Evolutionary conservation across 2,329 filamentous ascomycete genomes (phyloP).

Genomic region (Clarireedia monteithiana): DNA sequence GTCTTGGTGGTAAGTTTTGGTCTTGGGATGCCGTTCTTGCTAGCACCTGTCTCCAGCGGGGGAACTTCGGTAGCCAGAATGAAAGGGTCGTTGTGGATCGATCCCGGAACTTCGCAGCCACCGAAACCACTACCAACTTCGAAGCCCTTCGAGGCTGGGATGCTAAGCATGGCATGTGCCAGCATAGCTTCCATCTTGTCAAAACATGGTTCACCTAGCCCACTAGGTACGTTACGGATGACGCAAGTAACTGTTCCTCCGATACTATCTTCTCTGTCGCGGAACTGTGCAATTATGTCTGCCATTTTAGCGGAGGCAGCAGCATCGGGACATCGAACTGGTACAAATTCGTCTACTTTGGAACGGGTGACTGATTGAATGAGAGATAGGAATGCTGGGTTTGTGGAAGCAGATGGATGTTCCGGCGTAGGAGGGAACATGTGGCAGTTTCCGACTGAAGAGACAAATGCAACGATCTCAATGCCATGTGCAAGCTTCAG

Average conservation of each 20-base stretch:
- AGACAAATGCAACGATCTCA: conserved; percentile 86
- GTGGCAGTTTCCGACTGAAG: conserved; percentile 72
- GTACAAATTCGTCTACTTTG: conserved; percentile 75
- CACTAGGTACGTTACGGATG: conserved; percentile 75
- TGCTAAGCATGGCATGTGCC: conserved; percentile 89
- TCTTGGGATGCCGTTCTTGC: conserved; percentile 38
- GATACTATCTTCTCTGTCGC: conserved; percentile 77
- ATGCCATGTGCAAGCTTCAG: conserved; percentile 71
- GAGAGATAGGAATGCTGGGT: conserved; percentile 72
- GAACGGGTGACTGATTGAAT: conserved; percentile 64
- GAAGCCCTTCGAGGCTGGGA: conserved; percentile 92
- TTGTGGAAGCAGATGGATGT: conserved; percentile 61
- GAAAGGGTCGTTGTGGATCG: conserved; percentile 88
- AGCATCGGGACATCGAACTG: conserved; percentile 76
- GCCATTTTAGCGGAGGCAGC: conserved; percentile 64
- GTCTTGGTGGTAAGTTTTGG: conserved; percentile 76
- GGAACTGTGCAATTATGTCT: conserved; percentile 66
- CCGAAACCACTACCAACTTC: conserved; percentile 91
- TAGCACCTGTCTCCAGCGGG: conserved; percentile 38
- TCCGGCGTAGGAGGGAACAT: conserved; percentile 65
- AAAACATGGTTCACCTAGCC: conserved; percentile 89
- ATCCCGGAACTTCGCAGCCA: conserved; percentile 78
- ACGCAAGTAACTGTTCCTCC: conserved; percentile 94
- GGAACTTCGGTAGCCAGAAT: conserved; percentile 41
- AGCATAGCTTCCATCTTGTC: conserved; percentile 91